phyloP scores from a whole-genome alignment of 164 flowering plant genomes.

The Liquidambar formosana region DNA sequence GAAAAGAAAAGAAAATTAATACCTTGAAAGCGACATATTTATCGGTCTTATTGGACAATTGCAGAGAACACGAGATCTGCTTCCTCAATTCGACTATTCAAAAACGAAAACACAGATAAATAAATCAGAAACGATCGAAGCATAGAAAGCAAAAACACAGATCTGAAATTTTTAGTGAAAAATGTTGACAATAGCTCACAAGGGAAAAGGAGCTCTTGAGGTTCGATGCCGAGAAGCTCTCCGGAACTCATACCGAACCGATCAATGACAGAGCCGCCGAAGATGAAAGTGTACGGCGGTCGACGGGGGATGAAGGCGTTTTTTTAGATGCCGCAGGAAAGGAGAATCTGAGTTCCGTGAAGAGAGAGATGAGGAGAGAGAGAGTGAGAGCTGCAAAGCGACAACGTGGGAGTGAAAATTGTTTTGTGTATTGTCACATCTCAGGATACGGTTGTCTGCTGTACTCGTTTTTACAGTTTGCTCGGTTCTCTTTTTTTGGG shows the following conservation, averaged over 20 bases:
- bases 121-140: background rate
- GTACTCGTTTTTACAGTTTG: background rate
- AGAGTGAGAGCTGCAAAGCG: background rate
- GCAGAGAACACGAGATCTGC: constrained; percentile 57
- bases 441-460: background rate
- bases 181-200: constrained; percentile 25
- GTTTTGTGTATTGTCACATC: background rate
- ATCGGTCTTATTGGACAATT: constrained; percentile 41
- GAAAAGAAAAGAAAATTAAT: constrained; percentile 1
- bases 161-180: constrained; percentile 7
- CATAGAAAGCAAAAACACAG: constrained; percentile 3
- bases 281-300: background rate
- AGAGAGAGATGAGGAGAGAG: constrained; percentile 1
- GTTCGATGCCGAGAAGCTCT: constrained; percentile 49
- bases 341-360: background rate
- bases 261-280: constrained; percentile 11
- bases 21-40: constrained; percentile 65
- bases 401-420: constrained; percentile 18
- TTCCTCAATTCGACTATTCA: constrained; percentile 50
- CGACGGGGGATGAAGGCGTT: background rate
- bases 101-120: background rate
- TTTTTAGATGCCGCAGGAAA: background rate
- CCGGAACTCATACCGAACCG: constrained; percentile 32
- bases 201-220: constrained; percentile 50
- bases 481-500: background rate